phyloP scores from a whole-genome alignment of 108 stramenopile species.

The Pseudonitzschia pungens region DNA sequence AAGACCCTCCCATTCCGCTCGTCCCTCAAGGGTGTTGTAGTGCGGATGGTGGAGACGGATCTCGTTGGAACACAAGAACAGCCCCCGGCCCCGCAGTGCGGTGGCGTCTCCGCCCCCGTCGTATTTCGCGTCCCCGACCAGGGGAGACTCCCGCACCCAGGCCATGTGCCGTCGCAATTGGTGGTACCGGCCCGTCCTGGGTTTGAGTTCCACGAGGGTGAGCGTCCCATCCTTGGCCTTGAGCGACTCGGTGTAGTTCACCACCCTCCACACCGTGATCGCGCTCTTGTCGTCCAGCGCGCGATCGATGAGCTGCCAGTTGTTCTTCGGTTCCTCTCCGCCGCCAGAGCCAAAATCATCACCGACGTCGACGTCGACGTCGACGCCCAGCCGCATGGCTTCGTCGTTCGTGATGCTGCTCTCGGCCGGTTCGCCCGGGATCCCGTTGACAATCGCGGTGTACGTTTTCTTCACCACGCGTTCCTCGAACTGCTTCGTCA shows the following conservation, averaged over 20 bases:
- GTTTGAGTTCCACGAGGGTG: slow-evolving; percentile 75
- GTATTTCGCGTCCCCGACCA: slow-evolving; percentile 75
- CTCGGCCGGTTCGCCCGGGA: slow-evolving; percentile 53
- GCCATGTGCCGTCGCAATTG: slow-evolving; percentile 73
- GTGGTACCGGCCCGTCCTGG: slow-evolving; percentile 84
- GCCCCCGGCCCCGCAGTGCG: slow-evolving; percentile 51
- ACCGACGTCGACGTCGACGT: slow-evolving; percentile 32
- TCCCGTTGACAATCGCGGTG: slow-evolving; percentile 74
- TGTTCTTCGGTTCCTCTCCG: too few species aligned
- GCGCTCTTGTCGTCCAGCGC: slow-evolving; percentile 67
- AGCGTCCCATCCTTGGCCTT: slow-evolving; percentile 45
- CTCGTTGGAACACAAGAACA: slow-evolving; percentile 72
- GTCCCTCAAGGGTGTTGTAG: slow-evolving; percentile 51
- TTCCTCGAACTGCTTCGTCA: slow-evolving; percentile 66
- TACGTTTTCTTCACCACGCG: slow-evolving; percentile 79
- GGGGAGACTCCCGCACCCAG: slow-evolving; percentile 62
- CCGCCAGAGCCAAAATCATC: too few species aligned
- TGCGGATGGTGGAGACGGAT: slow-evolving; percentile 72
- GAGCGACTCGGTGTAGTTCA: slow-evolving; percentile 39
- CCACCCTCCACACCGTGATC: slow-evolving; percentile 65
- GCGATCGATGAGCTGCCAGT: slow-evolving; percentile 72
- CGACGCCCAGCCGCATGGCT: slow-evolving; percentile 61
- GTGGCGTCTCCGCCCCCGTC: slow-evolving; percentile 59
- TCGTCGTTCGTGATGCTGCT: slow-evolving; percentile 46
- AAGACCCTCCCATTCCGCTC: slow-evolving; percentile 16